Conservation (phyloP, 73 alveolate genomes). For the Tetrahymena thermophila region DNA sequence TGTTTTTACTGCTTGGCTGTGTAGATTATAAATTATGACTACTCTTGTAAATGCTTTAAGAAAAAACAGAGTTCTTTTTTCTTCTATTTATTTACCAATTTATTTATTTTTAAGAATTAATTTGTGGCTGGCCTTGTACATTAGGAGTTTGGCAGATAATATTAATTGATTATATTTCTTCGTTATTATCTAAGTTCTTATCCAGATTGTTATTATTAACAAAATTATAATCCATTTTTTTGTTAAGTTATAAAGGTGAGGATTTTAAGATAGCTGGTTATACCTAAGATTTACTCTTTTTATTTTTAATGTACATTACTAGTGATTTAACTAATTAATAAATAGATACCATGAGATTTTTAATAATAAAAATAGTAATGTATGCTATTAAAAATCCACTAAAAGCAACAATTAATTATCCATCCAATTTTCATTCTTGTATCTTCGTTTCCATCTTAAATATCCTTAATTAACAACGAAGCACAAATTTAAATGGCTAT, state of each 20-base stretch:
- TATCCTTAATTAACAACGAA: background rate
- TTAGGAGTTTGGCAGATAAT: background rate
- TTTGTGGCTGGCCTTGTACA: too few species aligned
- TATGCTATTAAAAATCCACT: background rate
- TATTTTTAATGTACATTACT: too few species aligned
- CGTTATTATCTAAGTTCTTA: too few species aligned
- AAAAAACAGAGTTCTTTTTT: too few species aligned
- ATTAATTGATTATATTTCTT: too few species aligned
- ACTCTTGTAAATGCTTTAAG: background rate
- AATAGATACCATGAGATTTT: background rate
- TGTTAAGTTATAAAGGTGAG: background rate
- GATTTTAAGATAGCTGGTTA: background rate
- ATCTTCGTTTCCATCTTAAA: background rate
- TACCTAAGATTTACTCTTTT: background rate
- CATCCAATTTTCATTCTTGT: background rate
- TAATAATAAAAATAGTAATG: background rate
- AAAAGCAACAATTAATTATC: background rate
- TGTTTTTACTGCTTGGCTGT: background rate
- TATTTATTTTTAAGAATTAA: background rate
- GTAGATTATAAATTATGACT: too few species aligned
- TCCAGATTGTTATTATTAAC: too few species aligned
- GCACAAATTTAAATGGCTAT: background rate
- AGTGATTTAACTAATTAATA: background rate
- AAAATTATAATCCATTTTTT: too few species aligned
- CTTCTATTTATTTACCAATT: too few species aligned